Evolutionary conservation across 2,329 filamentous ascomycete genomes (phyloP).

Genomic region (Aspergillus tubingensis): DNA sequence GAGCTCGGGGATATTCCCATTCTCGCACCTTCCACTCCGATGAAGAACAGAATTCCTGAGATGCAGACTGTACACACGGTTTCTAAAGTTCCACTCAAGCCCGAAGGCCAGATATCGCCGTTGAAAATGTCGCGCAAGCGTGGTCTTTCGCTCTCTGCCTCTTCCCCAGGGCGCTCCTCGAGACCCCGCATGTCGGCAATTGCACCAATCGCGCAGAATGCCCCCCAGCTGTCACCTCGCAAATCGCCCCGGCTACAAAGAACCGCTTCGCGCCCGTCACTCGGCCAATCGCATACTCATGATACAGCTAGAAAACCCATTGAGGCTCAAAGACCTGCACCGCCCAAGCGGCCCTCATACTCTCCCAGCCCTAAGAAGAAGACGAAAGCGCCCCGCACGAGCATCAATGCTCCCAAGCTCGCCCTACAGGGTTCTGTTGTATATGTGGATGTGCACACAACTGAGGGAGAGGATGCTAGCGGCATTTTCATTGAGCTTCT

Average conservation of each 20-base stretch:
- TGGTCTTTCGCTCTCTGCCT: constrained; percentile 56
- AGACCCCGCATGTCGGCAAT: constrained; percentile 28
- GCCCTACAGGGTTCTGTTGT: constrained; percentile 72
- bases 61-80: constrained; percentile 68
- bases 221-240: constrained; percentile 30
- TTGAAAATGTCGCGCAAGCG: constrained; percentile 49
- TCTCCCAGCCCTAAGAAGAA: constrained; percentile 28
- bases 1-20: constrained; percentile 27
- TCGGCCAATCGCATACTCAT: constrained; percentile 16
- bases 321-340: constrained; percentile 2
- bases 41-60: constrained; percentile 48
- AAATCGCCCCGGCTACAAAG: constrained; percentile 24
- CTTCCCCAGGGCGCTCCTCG: constrained; percentile 38
- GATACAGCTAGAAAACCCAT: constrained; percentile 20
- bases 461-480: constrained; percentile 77
- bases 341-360: constrained; percentile 18
- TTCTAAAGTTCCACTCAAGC: constrained; percentile 74
- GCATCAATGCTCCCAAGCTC: constrained; percentile 25
- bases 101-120: constrained; percentile 57
- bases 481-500: constrained; percentile 79
- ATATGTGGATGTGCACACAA: constrained; percentile 81
- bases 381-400: constrained; percentile 28
- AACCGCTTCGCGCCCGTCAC: constrained; percentile 17
- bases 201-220: constrained; percentile 23
- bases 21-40: constrained; percentile 57